phyloP scores from a whole-genome alignment of 2,329 filamentous ascomycete species.

The Xylaria multiplex region DNA sequence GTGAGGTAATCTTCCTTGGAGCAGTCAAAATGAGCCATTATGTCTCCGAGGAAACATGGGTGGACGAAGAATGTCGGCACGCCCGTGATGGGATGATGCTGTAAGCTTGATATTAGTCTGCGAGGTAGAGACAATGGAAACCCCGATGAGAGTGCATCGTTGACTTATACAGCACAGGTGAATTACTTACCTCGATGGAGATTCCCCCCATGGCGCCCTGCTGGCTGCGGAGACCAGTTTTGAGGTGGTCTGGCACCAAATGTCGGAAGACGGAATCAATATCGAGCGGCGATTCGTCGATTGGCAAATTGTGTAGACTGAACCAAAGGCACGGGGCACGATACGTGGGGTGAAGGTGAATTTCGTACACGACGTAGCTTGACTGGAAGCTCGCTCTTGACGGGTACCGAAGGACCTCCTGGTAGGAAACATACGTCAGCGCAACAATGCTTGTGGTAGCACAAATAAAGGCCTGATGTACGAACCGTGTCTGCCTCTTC shows the following conservation, averaged over 20 bases:
- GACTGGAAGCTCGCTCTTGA: constrained; percentile 46
- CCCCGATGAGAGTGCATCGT: constrained; percentile 50
- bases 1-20: constrained; percentile 77
- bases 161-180: constrained; percentile 48
- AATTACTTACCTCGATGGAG: constrained; percentile 75
- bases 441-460: not conserved
- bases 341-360: constrained; percentile 80
- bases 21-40: constrained; percentile 74
- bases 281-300: constrained; percentile 65
- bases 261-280: constrained; percentile 76
- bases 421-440: constrained; percentile 23
- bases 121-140: constrained; percentile 56
- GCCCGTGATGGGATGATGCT: constrained; percentile 86
- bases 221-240: constrained; percentile 66
- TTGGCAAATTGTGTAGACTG: constrained; percentile 67
- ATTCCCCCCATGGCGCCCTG: constrained; percentile 76
- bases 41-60: constrained; percentile 87
- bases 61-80: constrained; percentile 89
- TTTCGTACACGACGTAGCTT: constrained; percentile 73
- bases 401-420: constrained; percentile 55
- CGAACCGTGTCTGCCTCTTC: constrained; percentile 64
- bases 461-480: constrained; percentile 14
- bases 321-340: constrained; percentile 81
- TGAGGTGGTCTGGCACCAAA: constrained; percentile 74
- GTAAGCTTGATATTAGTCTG: constrained; percentile 47